Evolutionary conservation across 2,329 filamentous ascomycete species (phyloP), one percentile per base, ranked within the genome.

Genomic region (Ceratocystis destructans): DNA sequence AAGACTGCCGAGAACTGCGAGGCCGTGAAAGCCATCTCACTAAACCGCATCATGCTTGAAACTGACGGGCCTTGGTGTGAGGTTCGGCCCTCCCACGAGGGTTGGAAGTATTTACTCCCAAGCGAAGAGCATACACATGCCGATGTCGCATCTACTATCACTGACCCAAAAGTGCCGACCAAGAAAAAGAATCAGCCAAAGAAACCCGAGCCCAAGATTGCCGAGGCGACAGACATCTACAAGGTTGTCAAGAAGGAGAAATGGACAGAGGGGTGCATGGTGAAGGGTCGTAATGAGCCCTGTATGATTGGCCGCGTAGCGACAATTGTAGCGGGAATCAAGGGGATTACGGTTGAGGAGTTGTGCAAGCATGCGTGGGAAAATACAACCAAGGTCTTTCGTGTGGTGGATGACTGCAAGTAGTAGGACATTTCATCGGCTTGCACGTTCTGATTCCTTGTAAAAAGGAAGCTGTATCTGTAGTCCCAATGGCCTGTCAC

Each of bases 1-100:
- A 99, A 97, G 80, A 97, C 90, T 5, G 86, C 82, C 10, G 90
- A 96, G 73, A 99, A 97, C 71, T 83, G 96, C 50, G 86, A 83
- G 15, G 92, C 96, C 2, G 90, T 96, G 10, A 85, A 82, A 69
- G 83, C 87, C 68, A 85, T 97, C 48, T 88, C 86, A 10, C 78
- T 99, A 10, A 85, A 92, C 66, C 79, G 87, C 61, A 76, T 99
- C 65, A 95, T 97, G 82, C 85, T 99, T 61, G 94, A 99, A 80
- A 99, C 94, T 0, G 94, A 99, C 74, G 94, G 94, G 1, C 94
- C 94, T 2, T 99, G 94, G 89, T 99, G 94, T 73, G 94, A 99
- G 75, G 93, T 99, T 68, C 81, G 94, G 28, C 87, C 91, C 0
- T 90, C 84, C 37, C 93, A 99, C 76, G 91, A 92, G 37, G 90